Percentiles rank a stretch among this genome's conserved stretches.
These are phyloP conservation scores for Camellia granthamiana DNA, from an alignment of 148 eudicot genomes.

Conservation along the genomic window DNA sequence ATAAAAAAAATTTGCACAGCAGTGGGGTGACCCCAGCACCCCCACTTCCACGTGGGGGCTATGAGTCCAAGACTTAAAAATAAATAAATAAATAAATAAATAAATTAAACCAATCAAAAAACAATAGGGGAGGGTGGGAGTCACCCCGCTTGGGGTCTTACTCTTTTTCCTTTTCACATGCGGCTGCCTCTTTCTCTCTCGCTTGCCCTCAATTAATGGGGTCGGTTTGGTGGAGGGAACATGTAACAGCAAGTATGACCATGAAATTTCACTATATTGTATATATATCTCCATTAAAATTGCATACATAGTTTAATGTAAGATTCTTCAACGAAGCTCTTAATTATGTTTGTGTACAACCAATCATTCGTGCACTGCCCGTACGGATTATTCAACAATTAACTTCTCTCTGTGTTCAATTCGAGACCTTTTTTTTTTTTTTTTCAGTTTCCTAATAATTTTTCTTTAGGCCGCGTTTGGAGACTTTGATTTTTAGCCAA, in stretches of 20 bases:
- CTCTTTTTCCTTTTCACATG: slow-evolving; percentile 8
- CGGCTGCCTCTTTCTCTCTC: slow-evolving; percentile 2
- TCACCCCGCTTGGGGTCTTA: too few species aligned
- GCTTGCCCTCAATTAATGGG: slow-evolving; percentile 29
- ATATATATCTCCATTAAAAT: background rate
- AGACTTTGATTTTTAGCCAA: too few species aligned
- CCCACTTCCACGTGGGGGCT: too few species aligned
- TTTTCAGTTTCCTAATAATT: background rate
- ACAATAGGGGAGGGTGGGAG: too few species aligned
- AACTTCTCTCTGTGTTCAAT: background rate
- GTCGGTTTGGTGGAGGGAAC: slow-evolving; percentile 47
- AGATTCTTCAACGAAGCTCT: slow-evolving; percentile 27
- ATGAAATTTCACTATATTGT: slow-evolving; percentile 7
- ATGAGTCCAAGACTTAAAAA: too few species aligned
- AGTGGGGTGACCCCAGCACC: too few species aligned
- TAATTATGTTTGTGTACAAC: slow-evolving; percentile 19
- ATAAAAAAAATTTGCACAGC: background rate
- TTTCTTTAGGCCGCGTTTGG: background rate
- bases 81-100: too few species aligned
- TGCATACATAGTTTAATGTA: background rate
- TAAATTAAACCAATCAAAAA: too few species aligned
- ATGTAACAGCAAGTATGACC: slow-evolving; percentile 26
- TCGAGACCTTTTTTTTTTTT: background rate
- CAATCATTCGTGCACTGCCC: slow-evolving; percentile 29
- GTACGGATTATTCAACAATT: slow-evolving; percentile 8